Base-by-base conservation (phyloP, 139 green algal species). In the Picochlorum sp. region DNA sequence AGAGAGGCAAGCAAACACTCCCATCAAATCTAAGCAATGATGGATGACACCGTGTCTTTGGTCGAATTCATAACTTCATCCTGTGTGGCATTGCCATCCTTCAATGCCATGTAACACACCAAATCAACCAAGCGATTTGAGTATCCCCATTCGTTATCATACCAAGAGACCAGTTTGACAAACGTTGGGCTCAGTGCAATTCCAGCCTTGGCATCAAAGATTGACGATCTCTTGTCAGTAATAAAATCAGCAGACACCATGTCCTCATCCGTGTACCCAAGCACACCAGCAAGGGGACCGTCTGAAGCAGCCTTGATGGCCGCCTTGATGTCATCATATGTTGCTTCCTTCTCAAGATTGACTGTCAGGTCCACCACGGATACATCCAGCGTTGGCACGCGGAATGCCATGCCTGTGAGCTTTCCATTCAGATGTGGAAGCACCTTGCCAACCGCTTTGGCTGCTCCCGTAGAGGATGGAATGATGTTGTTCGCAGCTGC, bases 381-480 rank as follows among this genome's bases (percentile, higher is more conserved):
- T 54, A 98, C 92, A 60, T 98, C 90, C 41, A 82, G 76, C 68
- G 88, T 96, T 58, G 92, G 92, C 51, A 98, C 92, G 34, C 92
- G 86, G 87, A 98, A 98, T 16, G 92, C 86, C 92, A 98, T 98
- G 66, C 92, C 92, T 2, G 92, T 98, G 26, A 98, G 82, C 86
- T 97, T 98, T 78, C 92, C 92, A 69, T 97, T 94, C 7, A 98
- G 84, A 58, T 90, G 80, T 9, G 92, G 92, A 44, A 98, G 84
- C 51, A 98, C 83, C 72, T 86, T 84, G 62, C 84, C 85, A 26
- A 92, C 86, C 4, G 89, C 91, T 84, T 98, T 98, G 69, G 92
- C 92, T 23, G 92, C 92, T 20, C 92, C 92, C 18, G 92, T 98
- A 76, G 86, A 94, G 38, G 84, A 94, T 58, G 92, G 92, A 76